Conservation (phyloP, 257 asterid genomes). For the Catharanthus roseus region DNA sequence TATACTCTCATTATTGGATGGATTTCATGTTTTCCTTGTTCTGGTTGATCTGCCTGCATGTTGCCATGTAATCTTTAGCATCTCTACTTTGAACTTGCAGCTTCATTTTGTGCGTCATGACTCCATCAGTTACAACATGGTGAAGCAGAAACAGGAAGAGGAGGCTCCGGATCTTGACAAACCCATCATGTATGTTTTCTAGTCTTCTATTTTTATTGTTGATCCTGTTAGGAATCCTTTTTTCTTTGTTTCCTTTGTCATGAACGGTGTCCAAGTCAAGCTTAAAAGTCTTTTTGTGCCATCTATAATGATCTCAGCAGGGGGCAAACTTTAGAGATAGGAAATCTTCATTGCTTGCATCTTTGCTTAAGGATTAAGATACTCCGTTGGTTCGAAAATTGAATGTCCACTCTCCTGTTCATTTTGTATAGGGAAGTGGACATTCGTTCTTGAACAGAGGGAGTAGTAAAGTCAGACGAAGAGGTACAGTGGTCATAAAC, state of each 20-base stretch:
- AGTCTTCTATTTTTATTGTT: neutral
- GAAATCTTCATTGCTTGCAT: neutral
- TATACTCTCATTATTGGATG: neutral
- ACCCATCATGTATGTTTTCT: conserved; percentile 37
- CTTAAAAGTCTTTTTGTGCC: neutral
- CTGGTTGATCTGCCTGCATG: neutral
- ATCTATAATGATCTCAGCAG: neutral
- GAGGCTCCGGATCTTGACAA: conserved; percentile 21
- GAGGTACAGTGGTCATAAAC: neutral
- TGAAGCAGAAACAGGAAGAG: conserved; percentile 28
- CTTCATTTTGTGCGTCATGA: conserved; percentile 61
- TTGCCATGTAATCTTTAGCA: neutral
- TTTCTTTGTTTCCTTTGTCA: neutral
- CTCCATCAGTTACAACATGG: conserved; percentile 39
- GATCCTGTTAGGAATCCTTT: neutral
- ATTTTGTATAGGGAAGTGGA: too few species aligned
- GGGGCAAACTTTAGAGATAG: neutral
- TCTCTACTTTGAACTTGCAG: conserved; percentile 33
- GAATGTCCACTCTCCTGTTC: too few species aligned
- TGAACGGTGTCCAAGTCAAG: neutral
- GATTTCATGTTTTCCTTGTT: neutral
- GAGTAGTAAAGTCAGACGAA: neutral
- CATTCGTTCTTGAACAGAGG: too few species aligned
- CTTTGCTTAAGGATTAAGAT: neutral
- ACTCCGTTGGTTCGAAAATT: too few species aligned